Base-by-base conservation (phyloP, 495 filamentous ascomycete genomes). In the Annulohypoxylon moriforme region DNA sequence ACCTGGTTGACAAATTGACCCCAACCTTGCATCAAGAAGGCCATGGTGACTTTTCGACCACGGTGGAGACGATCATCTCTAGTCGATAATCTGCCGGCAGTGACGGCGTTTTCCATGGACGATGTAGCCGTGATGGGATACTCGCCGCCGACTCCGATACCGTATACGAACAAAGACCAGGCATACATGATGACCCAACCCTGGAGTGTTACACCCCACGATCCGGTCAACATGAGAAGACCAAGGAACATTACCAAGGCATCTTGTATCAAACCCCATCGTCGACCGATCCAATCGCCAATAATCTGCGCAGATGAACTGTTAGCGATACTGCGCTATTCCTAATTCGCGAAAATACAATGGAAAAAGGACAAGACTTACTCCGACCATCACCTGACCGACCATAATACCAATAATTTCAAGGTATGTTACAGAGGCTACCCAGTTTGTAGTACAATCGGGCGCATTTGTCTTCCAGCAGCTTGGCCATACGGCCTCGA, bases 11-110 rank as follows among this genome's bases (percentile, higher is more conserved):
- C 84, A 76, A 97, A 91, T 78, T 97, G 94, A 74, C 94, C 94
- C 94, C 94, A 97, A 50, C 94, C 94, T 78, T 97, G 94, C 94
- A 97, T 97, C 82, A 97, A 81, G 84, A 97, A 97, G 33, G 94
- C 94, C 78, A 89, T 91, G 56, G 93, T 96, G 75, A 96, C 93
- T 80, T 95, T 95, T 76, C 94, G 91, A 50, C 94, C 94, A 79
- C 94, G 93, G 85, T 97, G 94, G 47, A 97, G 87, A 80, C 94
- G 92, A 77, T 97, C 94, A 20, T 96, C 92, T 68, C 89, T 90
- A 65, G 93, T 95, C 8, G 94, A 97, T 36, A 97, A 81, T 75
- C 90, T 92, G 42, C 94, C 94, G 36, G 93, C 90, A 18, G 91
- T 89, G 40, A 94, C 89, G 11, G 93, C 91, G 73, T 94, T 94